These are phyloP conservation scores for Candida krabiensis DNA, from an alignment of 805 yeast species.

Conservation along the genomic window DNA sequence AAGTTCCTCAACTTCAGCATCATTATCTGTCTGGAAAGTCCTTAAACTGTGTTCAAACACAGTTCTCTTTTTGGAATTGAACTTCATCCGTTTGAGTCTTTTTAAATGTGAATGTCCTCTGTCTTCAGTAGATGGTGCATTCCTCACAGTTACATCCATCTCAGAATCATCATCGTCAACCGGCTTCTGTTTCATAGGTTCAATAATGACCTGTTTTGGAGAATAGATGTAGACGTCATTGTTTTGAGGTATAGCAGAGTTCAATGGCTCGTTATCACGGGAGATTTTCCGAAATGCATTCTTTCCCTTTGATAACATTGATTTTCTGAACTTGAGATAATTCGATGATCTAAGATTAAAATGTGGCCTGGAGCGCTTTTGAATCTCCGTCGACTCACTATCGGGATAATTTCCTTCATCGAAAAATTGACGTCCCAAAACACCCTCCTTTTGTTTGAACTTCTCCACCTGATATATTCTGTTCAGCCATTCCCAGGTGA, in stretches of 20 bases:
- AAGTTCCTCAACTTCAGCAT: conserved; percentile 3
- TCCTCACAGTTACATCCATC: not conserved
- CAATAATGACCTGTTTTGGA: conserved; percentile 42
- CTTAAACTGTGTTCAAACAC: conserved; percentile 14
- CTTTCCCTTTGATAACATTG: conserved; percentile 47
- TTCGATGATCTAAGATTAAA: conserved; percentile 15
- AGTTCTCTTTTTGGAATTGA: conserved; percentile 4
- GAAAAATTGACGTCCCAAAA: conserved; percentile 71
- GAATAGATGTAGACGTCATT: conserved; percentile 44
- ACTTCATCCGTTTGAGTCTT: conserved; percentile 1
- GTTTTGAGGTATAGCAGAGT: conserved; percentile 7
- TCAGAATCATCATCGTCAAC: too few relatives aligned
- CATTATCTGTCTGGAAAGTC: conserved; percentile 2
- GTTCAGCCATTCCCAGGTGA: conserved; percentile 87
- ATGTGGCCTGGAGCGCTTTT: conserved; percentile 3
- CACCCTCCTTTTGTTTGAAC: conserved; percentile 63
- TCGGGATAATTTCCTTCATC: conserved; percentile 48
- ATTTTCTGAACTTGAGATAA: conserved; percentile 32
- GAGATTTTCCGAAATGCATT: not conserved
- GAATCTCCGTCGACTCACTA: not conserved
- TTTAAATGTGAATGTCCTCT: not conserved
- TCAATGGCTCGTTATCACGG: not conserved
- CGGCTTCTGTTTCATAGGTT: conserved; percentile 14
- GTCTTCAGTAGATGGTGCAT: not conserved
- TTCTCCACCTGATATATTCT: conserved; percentile 58